Conservation (phyloP, 2,329 filamentous ascomycete genomes). For the Dryadomyces quercivorus region DNA sequence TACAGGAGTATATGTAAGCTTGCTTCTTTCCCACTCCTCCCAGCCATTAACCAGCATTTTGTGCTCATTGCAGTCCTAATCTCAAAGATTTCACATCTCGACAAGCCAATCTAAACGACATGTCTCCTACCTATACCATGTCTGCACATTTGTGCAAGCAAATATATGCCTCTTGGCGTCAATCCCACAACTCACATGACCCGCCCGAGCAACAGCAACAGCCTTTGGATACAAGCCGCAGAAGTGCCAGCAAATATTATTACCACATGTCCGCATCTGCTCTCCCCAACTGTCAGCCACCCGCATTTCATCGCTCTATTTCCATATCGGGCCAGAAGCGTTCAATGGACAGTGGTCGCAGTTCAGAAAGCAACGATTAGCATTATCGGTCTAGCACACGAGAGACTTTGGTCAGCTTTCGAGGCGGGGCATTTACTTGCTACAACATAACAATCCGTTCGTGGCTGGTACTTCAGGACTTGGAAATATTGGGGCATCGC, state of each 20-base stretch:
- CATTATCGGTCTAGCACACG: background rate
- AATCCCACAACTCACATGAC: constrained; percentile 28
- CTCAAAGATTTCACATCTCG: background rate
- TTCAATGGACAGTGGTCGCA: constrained; percentile 34
- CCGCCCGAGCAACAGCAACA: constrained; percentile 11
- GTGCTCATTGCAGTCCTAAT: background rate
- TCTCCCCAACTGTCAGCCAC: constrained; percentile 7
- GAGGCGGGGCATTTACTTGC: background rate
- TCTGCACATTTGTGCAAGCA: constrained; percentile 49
- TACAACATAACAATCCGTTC: background rate
- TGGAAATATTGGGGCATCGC: too few relatives aligned
- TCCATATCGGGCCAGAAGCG: constrained; percentile 28
- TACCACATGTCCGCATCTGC: constrained; percentile 8
- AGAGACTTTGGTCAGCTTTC: background rate
- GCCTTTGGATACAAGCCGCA: constrained; percentile 23
- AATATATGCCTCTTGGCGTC: constrained; percentile 46
- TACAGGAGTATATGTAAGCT: background rate
- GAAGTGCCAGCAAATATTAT: constrained; percentile 4
- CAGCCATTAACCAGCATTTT: background rate
- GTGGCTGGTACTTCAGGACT: too few relatives aligned
- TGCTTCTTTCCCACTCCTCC: background rate
- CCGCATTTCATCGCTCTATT: constrained; percentile 8
- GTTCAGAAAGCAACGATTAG: constrained; percentile 15
- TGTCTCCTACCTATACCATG: constrained; percentile 50
- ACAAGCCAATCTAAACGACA: constrained; percentile 14